Conservation (phyloP, 345 rosid species). For the Citrus sp. region DNA sequence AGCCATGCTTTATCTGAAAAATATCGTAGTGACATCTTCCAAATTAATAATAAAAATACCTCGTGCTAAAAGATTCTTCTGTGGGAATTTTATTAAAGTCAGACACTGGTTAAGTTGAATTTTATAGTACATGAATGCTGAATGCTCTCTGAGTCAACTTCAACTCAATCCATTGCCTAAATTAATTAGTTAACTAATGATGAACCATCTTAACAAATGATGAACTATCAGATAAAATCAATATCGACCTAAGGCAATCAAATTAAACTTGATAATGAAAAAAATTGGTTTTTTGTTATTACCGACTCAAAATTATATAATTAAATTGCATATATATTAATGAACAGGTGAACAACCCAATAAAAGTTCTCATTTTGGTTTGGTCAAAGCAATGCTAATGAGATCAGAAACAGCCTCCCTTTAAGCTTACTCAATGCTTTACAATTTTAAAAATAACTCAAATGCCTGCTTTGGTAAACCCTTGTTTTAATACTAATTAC, state of each 20-base stretch:
- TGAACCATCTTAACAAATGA: background rate
- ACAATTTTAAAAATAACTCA: background rate
- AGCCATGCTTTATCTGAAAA: slow-evolving; percentile 4
- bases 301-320: background rate
- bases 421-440: background rate
- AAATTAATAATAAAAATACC: background rate
- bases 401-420: slow-evolving; percentile 1
- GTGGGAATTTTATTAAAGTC: background rate
- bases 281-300: background rate
- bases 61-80: slow-evolving; percentile 16
- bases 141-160: slow-evolving; percentile 28
- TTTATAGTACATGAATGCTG: slow-evolving; percentile 23
- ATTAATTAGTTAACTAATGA: background rate
- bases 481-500: background rate
- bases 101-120: background rate
- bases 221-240: background rate
- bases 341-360: slow-evolving; percentile 36
- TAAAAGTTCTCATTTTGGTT: slow-evolving; percentile 4
- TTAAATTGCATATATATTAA: background rate
- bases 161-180: slow-evolving; percentile 11
- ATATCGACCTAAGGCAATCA: background rate
- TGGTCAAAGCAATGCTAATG: slow-evolving; percentile 1
- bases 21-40: background rate
- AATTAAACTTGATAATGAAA: background rate
- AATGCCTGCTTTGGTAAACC: background rate